Percentiles rank a stretch among this genome's conserved stretches.
Evolutionary conservation across 2,329 filamentous ascomycete genomes (phyloP).

Genomic region (Ophiostoma sp.): DNA sequence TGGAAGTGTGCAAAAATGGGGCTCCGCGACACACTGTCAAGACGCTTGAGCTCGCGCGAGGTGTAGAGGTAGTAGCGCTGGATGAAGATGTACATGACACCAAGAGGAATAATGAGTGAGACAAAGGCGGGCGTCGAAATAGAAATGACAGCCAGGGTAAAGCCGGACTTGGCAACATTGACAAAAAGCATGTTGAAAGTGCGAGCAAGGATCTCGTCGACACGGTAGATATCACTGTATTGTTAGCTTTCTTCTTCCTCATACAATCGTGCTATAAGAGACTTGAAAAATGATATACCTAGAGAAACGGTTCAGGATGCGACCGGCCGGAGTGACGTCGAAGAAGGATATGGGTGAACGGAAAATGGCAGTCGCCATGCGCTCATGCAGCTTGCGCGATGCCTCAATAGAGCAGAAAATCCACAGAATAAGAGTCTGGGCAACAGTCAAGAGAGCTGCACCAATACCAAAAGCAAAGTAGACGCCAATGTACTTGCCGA

Average conservation of each 20-base stretch:
- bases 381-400: slow-evolving; percentile 90
- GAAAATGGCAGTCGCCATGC: slow-evolving; percentile 97
- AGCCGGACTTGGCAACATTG: slow-evolving; percentile 67
- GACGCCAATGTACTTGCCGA: slow-evolving; percentile 88
- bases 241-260: neutral
- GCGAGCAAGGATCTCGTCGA: slow-evolving; percentile 89
- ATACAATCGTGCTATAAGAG: neutral
- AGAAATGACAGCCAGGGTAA: slow-evolving; percentile 83
- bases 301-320: slow-evolving; percentile 94
- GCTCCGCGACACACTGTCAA: slow-evolving; percentile 91
- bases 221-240: slow-evolving; percentile 61
- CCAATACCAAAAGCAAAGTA: slow-evolving; percentile 95
- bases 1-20: slow-evolving; percentile 99
- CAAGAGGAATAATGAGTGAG: slow-evolving; percentile 73
- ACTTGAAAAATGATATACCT: slow-evolving; percentile 39
- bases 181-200: slow-evolving; percentile 96
- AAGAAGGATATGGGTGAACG: slow-evolving; percentile 98
- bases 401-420: slow-evolving; percentile 99
- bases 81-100: slow-evolving; percentile 79
- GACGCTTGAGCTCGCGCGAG: slow-evolving; percentile 89
- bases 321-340: slow-evolving; percentile 91
- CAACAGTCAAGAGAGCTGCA: slow-evolving; percentile 73
- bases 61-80: slow-evolving; percentile 96
- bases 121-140: slow-evolving; percentile 75
- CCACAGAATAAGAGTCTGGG: slow-evolving; percentile 94